These are phyloP conservation scores for Chaetoceros tenuissimus DNA, from an alignment of 108 stramenopile species.

Conservation along the genomic window DNA sequence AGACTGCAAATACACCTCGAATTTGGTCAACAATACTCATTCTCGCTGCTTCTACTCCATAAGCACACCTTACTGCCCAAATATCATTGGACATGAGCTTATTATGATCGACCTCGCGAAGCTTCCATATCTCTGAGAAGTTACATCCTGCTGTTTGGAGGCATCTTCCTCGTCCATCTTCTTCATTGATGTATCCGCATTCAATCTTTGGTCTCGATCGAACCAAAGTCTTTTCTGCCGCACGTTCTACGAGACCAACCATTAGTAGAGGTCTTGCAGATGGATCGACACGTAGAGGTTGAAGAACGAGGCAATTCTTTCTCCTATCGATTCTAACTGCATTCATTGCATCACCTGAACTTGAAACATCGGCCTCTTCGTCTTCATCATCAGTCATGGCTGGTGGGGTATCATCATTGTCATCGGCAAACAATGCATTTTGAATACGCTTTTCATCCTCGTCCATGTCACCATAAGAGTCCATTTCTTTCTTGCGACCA, in stretches of 20 bases:
- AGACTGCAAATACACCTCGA: conserved; percentile 94
- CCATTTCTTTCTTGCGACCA: conserved; percentile 48
- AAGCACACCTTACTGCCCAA: conserved; percentile 81
- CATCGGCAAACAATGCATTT: conserved; percentile 31
- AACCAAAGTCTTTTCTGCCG: conserved; percentile 71
- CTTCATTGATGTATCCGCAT: conserved; percentile 75
- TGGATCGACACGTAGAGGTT: conserved; percentile 64
- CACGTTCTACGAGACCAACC: conserved; percentile 91
- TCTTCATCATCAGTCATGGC: conserved; percentile 32
- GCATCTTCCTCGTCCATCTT: conserved; percentile 75
- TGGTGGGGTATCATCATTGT: conserved; percentile 22
- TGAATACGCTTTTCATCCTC: conserved; percentile 21
- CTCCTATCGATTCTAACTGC: conserved; percentile 34
- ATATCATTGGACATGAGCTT: conserved; percentile 89
- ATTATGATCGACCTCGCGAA: conserved; percentile 81
- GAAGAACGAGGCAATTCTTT: conserved; percentile 47
- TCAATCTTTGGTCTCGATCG: conserved; percentile 72
- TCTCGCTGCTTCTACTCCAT: conserved; percentile 97
- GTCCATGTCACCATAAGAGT: conserved; percentile 60
- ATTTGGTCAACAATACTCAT: conserved; percentile 93
- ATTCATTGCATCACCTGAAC: conserved; percentile 7
- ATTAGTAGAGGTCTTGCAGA: conserved; percentile 90
- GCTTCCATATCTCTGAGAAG: conserved; percentile 88
- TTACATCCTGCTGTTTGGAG: conserved; percentile 94
- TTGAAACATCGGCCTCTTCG: conserved; percentile 13